phyloP scores from a whole-genome alignment of 2,329 filamentous ascomycete genomes.

The Sclerotinia spermophila region DNA sequence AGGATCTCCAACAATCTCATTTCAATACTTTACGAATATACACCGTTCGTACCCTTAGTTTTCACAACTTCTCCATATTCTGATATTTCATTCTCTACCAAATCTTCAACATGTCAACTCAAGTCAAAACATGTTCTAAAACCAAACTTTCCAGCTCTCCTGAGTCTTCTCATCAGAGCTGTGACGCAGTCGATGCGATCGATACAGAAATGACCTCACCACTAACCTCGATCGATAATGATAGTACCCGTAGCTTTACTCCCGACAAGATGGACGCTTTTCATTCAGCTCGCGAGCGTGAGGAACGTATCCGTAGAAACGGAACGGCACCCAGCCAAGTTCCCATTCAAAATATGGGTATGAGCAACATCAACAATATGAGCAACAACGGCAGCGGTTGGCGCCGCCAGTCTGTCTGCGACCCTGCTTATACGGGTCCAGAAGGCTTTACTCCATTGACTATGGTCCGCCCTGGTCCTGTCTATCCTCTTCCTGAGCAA shows the following conservation, averaged over 20 bases:
- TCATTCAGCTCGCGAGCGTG: constrained; percentile 15
- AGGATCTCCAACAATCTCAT: neutral
- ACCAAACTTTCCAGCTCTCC: constrained; percentile 11
- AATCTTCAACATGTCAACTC: constrained; percentile 8
- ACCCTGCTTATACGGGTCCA: neutral
- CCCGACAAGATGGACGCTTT: constrained; percentile 24
- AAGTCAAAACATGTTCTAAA: constrained; percentile 10
- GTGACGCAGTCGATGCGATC: constrained; percentile 18
- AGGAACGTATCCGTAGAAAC: constrained; percentile 8
- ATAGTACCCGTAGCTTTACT: constrained; percentile 15
- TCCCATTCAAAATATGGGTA: neutral
- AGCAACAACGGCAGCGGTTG: neutral
- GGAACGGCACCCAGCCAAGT: neutral
- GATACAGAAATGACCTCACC: constrained; percentile 29
- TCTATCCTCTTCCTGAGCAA: constrained; percentile 27
- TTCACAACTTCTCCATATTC: neutral
- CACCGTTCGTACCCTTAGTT: constrained; percentile 18
- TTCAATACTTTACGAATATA: constrained; percentile 10
- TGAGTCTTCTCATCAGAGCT: constrained; percentile 1
- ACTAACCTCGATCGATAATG: constrained; percentile 25
- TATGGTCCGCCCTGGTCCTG: constrained; percentile 27
- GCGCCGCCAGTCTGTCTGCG: neutral
- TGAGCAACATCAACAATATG: neutral
- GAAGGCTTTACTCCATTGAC: constrained; percentile 27
- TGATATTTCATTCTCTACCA: neutral